phyloP scores from a whole-genome alignment of 73 alveolate genomes.

The Uronychia setigera region DNA sequence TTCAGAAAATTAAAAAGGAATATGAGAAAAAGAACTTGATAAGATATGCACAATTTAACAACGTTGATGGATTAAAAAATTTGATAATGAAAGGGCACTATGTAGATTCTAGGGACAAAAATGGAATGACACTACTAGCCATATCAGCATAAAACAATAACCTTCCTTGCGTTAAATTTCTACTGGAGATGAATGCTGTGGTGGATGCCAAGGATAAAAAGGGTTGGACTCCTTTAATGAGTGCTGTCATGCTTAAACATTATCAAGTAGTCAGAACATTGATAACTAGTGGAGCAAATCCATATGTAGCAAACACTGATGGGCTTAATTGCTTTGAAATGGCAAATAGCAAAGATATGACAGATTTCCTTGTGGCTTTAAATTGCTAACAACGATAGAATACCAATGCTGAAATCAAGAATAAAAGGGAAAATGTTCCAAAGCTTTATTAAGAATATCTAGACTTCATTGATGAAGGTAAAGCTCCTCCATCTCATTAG shows the following conservation, averaged over 20 bases:
- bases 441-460: not conserved
- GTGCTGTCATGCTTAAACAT: not conserved
- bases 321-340: not conserved
- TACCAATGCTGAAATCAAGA: not conserved
- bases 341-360: not conserved
- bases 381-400: not conserved
- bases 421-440: not conserved
- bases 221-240: not conserved
- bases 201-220: not conserved
- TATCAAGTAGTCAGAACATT: not conserved
- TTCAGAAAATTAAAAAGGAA: not conserved
- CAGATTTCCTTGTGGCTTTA: not conserved
- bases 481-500: not conserved
- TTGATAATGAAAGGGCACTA: not conserved
- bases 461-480: not conserved
- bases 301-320: not conserved
- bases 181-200: not conserved
- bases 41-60: not conserved
- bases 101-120: not conserved
- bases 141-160: no score
- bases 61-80: not conserved
- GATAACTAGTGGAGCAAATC: not conserved
- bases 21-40: not conserved
- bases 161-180: not conserved
- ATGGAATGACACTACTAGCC: not conserved